A percentile compares a stretch with the other conserved stretches of the same genome.
These are phyloP conservation scores for Stenogyne calaminthoides DNA, from an alignment of 305 asterid genomes.

Conservation along the genomic window DNA sequence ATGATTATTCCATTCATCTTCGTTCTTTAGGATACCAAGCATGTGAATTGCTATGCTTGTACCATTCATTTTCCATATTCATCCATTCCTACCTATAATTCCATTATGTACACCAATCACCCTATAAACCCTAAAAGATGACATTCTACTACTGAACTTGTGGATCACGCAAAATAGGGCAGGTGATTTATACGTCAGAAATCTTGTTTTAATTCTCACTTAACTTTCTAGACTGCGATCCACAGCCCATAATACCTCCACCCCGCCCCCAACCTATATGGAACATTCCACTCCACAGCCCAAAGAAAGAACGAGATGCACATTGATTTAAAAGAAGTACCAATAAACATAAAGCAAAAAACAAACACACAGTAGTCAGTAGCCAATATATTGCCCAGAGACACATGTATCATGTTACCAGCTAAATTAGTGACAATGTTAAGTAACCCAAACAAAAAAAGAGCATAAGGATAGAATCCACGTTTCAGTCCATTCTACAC, in stretches of 20 bases:
- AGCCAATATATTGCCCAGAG: not conserved
- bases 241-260: constrained; percentile 2
- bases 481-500: not conserved
- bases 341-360: not conserved
- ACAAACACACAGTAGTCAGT: not conserved
- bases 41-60: not conserved
- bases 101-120: not conserved
- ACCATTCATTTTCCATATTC: not conserved
- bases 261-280: not conserved
- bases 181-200: not conserved
- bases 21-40: not conserved
- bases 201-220: constrained; percentile 11
- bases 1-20: not conserved
- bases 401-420: not conserved
- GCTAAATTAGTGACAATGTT: not conserved
- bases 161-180: constrained; percentile 9
- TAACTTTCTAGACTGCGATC: constrained; percentile 4
- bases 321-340: not conserved
- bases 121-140: not conserved
- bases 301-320: constrained; percentile 2
- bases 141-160: not conserved
- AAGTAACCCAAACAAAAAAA: not conserved
- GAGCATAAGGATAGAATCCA: not conserved
- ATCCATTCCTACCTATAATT: not conserved
- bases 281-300: not conserved